Base-by-base conservation (phyloP, 805 yeast species). In the Wickerhamiella bombiphila region DNA sequence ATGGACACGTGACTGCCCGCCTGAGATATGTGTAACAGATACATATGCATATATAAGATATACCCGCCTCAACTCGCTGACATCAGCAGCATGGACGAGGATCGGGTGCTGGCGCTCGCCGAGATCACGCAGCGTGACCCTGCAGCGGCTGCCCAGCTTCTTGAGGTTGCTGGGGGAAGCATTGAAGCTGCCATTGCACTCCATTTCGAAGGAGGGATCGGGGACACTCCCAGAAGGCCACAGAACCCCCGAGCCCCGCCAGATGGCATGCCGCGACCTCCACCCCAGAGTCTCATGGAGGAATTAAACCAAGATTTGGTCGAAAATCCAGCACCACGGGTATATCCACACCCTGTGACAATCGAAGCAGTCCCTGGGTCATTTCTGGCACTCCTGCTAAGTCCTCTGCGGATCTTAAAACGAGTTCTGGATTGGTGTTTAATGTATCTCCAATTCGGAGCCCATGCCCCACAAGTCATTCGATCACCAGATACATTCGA, bases 321-420 rank as follows among this genome's bases (percentile, higher is more conserved):
- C 11, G 38, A 48, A 13, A 16, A 54, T 22, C 42, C 52, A 7
- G 60, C 65, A 0, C 53, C 59, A 4, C 49, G 58, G 15, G 43
- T 51, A 4, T 39, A 41, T n/a, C 44, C 49, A 2, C 36, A 34
- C 9, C 51, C 63, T 9, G 47, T 51, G 5, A 43, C 48, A 14
- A 54, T 49, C 33, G 46, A 46, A 29, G 45, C 54, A 14, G 40
- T 47, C 3, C 41, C 55, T 5, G 55, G 57, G 18, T 26, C 51
- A 11, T 34, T 55, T 3, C 60, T 58, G 36, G 33, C 59, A 8
- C 31, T 58, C 3, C 38, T 61, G 26, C 48, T 58, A 32, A 38
- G 53, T 17, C 66, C 68, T 3, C 46, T 65, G 24, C 45, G 52
- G 22, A 19, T 57, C 1, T 48, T 59, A 3, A 54, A 55, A 39